Conservation (phyloP, 2,329 filamentous ascomycete genomes). For the Fusarium algeriense region DNA sequence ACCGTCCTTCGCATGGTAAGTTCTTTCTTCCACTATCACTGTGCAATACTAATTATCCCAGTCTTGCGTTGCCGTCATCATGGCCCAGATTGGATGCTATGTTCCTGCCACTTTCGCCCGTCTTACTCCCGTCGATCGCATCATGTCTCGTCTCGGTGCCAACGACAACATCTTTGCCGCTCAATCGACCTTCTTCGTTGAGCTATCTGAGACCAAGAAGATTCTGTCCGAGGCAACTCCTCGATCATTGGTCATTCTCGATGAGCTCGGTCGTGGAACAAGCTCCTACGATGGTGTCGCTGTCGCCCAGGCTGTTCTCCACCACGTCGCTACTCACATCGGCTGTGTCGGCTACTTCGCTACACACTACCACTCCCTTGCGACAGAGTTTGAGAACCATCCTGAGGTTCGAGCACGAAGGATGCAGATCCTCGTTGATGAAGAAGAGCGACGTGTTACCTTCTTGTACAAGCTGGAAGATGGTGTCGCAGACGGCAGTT, state of each 20-base stretch:
- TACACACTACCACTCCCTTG: conserved; percentile 95
- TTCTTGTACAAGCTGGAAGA: conserved; percentile 96
- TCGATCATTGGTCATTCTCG: conserved; percentile 93
- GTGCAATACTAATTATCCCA: conserved; percentile 49
- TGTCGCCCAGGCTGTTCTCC: conserved; percentile 95
- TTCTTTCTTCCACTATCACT: conserved; percentile 1
- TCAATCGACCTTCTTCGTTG: conserved; percentile 98
- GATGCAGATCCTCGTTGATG: conserved; percentile 96
- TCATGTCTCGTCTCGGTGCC: conserved; percentile 97
- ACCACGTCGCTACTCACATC: conserved; percentile 92
- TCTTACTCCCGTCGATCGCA: conserved; percentile 92
- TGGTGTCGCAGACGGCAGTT: conserved; percentile 94
- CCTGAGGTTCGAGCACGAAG: conserved; percentile 87
- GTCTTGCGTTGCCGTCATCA: conserved; percentile 96
- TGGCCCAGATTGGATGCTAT: conserved; percentile 96
- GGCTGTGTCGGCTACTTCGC: conserved; percentile 97
- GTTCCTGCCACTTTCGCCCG: conserved; percentile 85
- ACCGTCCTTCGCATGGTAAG: conserved; percentile 93
- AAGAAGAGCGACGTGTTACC: conserved; percentile 85
- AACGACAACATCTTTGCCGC: conserved; percentile 99
- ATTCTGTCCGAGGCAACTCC: conserved; percentile 95
- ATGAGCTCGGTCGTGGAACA: conserved; percentile 94
- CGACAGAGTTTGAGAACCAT: conserved; percentile 89
- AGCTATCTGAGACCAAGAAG: conserved; percentile 97
- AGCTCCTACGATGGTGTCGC: conserved; percentile 97